Evolutionary conservation across 768 basidiomycete species (phyloP), one percentile per base, ranked within the genome.

Genomic region (Boletus tylopilopsis): DNA sequence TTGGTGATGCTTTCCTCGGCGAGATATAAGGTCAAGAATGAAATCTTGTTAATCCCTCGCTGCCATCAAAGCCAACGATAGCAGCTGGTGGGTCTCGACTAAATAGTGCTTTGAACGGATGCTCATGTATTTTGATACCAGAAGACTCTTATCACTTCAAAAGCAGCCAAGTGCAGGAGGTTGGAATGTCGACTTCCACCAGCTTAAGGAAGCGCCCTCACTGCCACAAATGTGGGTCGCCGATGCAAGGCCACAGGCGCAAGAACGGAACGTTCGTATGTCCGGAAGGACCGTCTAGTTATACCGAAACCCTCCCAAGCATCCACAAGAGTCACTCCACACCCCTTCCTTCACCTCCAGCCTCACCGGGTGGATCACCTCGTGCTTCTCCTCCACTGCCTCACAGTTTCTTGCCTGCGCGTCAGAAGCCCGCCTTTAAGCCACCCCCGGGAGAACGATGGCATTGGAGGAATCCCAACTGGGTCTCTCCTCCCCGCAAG

Each of bases 381-480:
- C 53, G 37, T 38, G 25, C 50, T 4, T 53, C 57, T 29, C 59
- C 55, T 2, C 49, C 49, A 6, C 49, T 59, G 30, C 51, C 44
- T 16, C 36, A 51, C 0, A 40, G 45, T 24, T 60, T 63, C 36
- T 53, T 51, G 15, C 56, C 63, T 25, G 61, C 13, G 25, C 47
- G 40, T 10, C 55, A 60, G 42, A 54, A 42, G 23, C 59, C 49
- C 1, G 47, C 49, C 18, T 68, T 68, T 21, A 60, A 56, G 25
- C 54, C 64, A 33, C 67, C 67, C 29, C 62, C 62, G 1, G 68
- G 68, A 37, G 24, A 59, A 10, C 57, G 58, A 16, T 68, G 67
- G 67, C 67, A 70, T 39, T 68, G 67, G 67, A 67, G 46, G 40
- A 68, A 68, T 45, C 67, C 67, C 4, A 68, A 68, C 29, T 68